Evolutionary conservation across 2,329 filamentous ascomycete species (phyloP).

Genomic region (Epicoccum nigrum): DNA sequence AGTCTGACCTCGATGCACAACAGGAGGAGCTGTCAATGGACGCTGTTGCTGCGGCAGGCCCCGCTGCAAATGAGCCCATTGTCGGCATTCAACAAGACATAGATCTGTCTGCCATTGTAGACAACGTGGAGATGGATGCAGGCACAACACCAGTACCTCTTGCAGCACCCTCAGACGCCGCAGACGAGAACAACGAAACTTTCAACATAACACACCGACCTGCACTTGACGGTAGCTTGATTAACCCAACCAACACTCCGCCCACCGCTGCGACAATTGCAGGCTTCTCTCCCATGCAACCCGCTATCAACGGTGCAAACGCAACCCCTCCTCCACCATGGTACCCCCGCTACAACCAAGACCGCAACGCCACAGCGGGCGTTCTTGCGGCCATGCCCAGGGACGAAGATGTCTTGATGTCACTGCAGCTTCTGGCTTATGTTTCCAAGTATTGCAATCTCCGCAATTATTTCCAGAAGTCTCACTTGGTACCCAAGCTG

Average conservation of each 20-base stretch:
- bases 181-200: slow-evolving; percentile 74
- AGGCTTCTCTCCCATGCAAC: slow-evolving; percentile 75
- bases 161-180: slow-evolving; percentile 80
- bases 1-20: slow-evolving; percentile 79
- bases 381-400: slow-evolving; percentile 91
- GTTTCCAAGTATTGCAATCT: slow-evolving; percentile 99
- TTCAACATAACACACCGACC: slow-evolving; percentile 93
- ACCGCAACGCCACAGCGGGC: slow-evolving; percentile 70
- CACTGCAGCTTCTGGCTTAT: slow-evolving; percentile 92
- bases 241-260: slow-evolving; percentile 68
- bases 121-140: slow-evolving; percentile 75
- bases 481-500: slow-evolving; percentile 88
- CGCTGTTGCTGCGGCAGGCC: slow-evolving; percentile 75
- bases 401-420: slow-evolving; percentile 98
- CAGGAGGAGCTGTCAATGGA: slow-evolving; percentile 83
- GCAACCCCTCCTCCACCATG: slow-evolving; percentile 79
- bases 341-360: slow-evolving; percentile 79
- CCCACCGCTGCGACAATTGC: slow-evolving; percentile 68
- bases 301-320: slow-evolving; percentile 68
- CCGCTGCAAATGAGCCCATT: slow-evolving; percentile 70
- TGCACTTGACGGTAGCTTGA: slow-evolving; percentile 82
- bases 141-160: slow-evolving; percentile 74
- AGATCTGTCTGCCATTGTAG: slow-evolving; percentile 86
- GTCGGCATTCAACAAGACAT: slow-evolving; percentile 81
- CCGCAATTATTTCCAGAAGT: slow-evolving; percentile 91